A percentile compares a stretch with the other conserved stretches of the same genome.
Evolutionary conservation across 2,329 filamentous ascomycete species (phyloP).

Genomic region (Cladosporium colombiae): DNA sequence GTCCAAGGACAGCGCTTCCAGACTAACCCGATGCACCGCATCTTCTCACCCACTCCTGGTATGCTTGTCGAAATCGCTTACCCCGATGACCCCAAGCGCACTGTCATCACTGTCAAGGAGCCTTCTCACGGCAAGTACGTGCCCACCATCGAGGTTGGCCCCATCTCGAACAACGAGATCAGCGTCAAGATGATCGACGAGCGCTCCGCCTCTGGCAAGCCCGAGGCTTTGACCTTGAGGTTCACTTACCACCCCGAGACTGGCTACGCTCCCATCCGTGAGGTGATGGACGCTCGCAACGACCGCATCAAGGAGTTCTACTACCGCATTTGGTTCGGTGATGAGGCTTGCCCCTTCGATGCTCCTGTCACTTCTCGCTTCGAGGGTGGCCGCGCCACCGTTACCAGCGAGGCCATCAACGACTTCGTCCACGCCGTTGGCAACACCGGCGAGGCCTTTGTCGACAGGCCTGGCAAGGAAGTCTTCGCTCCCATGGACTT

Average conservation of each 20-base stretch:
- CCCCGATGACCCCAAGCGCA: slow-evolving; percentile 80
- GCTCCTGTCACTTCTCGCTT: slow-evolving; percentile 83
- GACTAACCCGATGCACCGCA: slow-evolving; percentile 90
- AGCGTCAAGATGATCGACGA: slow-evolving; percentile 90
- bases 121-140: slow-evolving; percentile 82
- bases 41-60: slow-evolving; percentile 82
- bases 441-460: slow-evolving; percentile 95
- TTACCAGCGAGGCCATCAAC: slow-evolving; percentile 90
- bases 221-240: slow-evolving; percentile 79
- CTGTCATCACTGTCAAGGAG: slow-evolving; percentile 82
- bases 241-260: slow-evolving; percentile 95
- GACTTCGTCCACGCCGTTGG: slow-evolving; percentile 99
- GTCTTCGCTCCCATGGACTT: slow-evolving; percentile 97
- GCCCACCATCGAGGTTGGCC: slow-evolving; percentile 82
- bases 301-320: slow-evolving; percentile 99
- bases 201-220: slow-evolving; percentile 78
- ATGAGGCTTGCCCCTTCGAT: slow-evolving; percentile 80
- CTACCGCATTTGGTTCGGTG: slow-evolving; percentile 95
- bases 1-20: slow-evolving; percentile 97
- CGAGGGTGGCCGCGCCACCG: slow-evolving; percentile 81
- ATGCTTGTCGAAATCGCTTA: slow-evolving; percentile 85
- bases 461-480: slow-evolving; percentile 90
- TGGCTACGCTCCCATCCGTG: slow-evolving; percentile 94
- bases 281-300: slow-evolving; percentile 94
- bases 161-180: slow-evolving; percentile 76